phyloP scores from a whole-genome alignment of 441 rosid species.

The Pelargonium exstipulatum region DNA sequence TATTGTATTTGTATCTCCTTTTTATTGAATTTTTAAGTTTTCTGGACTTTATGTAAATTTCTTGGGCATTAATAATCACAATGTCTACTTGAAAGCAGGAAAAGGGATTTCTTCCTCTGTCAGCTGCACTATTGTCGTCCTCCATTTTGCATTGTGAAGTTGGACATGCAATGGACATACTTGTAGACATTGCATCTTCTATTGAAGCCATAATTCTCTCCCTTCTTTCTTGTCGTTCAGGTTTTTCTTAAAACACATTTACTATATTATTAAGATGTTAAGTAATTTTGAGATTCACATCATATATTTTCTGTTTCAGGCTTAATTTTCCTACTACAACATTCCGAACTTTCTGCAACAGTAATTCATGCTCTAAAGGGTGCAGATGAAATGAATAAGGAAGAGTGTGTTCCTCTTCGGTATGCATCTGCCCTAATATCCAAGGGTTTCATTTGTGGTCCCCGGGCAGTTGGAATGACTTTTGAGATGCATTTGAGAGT shows the following conservation, averaged over 20 bases:
- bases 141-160: slow-evolving; percentile 47
- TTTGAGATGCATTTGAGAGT: slow-evolving; percentile 89
- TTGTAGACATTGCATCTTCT: slow-evolving; percentile 58
- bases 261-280: not conserved
- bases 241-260: slow-evolving; percentile 30
- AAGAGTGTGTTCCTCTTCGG: slow-evolving; percentile 87
- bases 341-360: slow-evolving; percentile 69
- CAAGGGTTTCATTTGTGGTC: slow-evolving; percentile 87
- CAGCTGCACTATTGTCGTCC: slow-evolving; percentile 87
- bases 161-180: slow-evolving; percentile 44
- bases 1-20: not conserved
- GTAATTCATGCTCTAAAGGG: slow-evolving; percentile 69
- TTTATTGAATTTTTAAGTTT: not conserved
- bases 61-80: slow-evolving; percentile 20
- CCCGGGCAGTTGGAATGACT: slow-evolving; percentile 72
- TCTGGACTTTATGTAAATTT: slow-evolving; percentile 20
- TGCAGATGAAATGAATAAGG: slow-evolving; percentile 46
- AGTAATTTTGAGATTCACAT: slow-evolving; percentile 8
- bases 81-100: slow-evolving; percentile 55
- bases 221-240: slow-evolving; percentile 75
- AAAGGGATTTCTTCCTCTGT: slow-evolving; percentile 89
- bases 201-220: slow-evolving; percentile 81
- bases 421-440: slow-evolving; percentile 73
- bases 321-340: slow-evolving; percentile 66
- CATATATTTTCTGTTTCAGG: slow-evolving; percentile 41